phyloP scores from a whole-genome alignment of 176 grass and related monocot genomes.

The Eleusine indica region DNA sequence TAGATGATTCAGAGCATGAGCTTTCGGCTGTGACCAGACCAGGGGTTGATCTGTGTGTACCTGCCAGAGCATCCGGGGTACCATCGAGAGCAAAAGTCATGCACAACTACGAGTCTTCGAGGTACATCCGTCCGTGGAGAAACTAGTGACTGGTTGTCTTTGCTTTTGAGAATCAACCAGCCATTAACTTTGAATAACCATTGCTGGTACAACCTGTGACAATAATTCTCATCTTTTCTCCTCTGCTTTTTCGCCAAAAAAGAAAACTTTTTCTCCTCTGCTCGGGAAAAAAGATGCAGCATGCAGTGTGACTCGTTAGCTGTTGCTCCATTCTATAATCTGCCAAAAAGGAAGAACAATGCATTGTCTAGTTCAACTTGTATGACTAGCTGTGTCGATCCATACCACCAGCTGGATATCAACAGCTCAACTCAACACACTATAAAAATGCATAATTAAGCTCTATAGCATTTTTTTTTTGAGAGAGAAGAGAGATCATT shows the following conservation, averaged over 20 bases:
- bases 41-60: neutral
- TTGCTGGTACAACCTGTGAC: neutral
- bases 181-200: neutral
- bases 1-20: no score
- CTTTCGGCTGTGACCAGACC: no score
- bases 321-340: no score
- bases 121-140: neutral
- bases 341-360: neutral
- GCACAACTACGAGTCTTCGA: neutral
- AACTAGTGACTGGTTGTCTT: slow-evolving; percentile 11
- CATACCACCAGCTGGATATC: neutral
- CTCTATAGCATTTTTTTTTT: no score
- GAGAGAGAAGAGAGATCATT: neutral
- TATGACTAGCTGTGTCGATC: neutral
- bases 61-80: slow-evolving; percentile 31
- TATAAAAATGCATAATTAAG: neutral
- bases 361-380: neutral
- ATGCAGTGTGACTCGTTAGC: neutral
- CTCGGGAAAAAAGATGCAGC: neutral
- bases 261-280: no score
- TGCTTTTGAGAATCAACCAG: slow-evolving; percentile 25
- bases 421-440: neutral
- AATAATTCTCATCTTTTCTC: slow-evolving; percentile 24
- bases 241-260: neutral
- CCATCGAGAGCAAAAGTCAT: slow-evolving; percentile 22